Percentiles rank a stretch among this genome's conserved stretches.
Evolutionary conservation across 78 protist genomes (phyloP).

Genomic region (Salpingoeca rosetta): DNA sequence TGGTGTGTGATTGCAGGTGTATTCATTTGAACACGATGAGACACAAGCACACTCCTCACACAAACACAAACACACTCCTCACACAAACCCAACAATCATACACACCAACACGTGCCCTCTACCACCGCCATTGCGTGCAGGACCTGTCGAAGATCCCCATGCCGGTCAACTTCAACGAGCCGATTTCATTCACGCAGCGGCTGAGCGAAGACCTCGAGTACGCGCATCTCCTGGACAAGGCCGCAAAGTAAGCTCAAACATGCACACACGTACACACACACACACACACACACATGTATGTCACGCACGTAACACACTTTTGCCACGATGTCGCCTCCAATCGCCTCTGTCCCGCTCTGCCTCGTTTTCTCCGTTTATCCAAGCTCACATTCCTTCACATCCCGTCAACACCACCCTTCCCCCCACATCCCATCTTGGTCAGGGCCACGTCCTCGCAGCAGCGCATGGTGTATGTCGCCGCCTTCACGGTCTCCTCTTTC

Average conservation of each 20-base stretch:
- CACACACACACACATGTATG: too few species aligned
- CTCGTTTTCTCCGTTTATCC: neutral
- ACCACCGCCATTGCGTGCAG: too few species aligned
- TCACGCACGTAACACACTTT: too few species aligned
- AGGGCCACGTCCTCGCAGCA: neutral
- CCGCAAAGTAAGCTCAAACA: conserved; percentile 9
- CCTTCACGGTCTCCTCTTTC: conserved; percentile 16
- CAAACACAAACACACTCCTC: too few species aligned
- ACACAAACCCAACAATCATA: too few species aligned
- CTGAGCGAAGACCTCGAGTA: conserved; percentile 33
- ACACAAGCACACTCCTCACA: too few species aligned
- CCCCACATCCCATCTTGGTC: too few species aligned
- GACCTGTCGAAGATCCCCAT: conserved; percentile 19
- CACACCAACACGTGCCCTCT: too few species aligned
- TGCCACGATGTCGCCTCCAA: neutral
- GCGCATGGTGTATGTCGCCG: conserved; percentile 22
- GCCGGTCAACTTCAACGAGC: conserved; percentile 31
- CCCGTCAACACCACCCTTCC: too few species aligned
- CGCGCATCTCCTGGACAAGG: conserved; percentile 11
- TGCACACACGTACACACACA: too few species aligned
- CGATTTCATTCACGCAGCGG: conserved; percentile 11
- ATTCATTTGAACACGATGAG: too few species aligned
- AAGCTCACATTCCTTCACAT: neutral
- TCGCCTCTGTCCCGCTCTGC: neutral
- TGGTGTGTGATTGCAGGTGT: too few species aligned